Base-by-base conservation (phyloP, 352 stramenopile species). In the Elongisporangium undulatum region DNA sequence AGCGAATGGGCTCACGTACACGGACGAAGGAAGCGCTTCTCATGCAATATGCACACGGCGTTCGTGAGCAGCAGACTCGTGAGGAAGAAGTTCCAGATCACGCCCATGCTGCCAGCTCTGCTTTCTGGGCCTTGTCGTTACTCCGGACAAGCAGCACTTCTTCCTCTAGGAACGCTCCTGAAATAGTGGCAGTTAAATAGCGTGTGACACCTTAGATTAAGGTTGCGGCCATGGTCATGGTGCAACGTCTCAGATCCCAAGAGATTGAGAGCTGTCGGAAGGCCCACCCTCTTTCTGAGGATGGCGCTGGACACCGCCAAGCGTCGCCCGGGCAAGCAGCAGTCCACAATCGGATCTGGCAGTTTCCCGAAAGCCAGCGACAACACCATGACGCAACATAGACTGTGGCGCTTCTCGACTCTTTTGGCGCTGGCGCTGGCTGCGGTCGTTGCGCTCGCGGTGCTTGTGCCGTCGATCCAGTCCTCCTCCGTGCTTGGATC, bases 71-170 rank as follows among this genome's bases (percentile, higher is more conserved):
- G 58, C 56, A 95, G 66, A 48, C 85, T 94, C 67, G 87, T 86
- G 34, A 94, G 81, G 66, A 95, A 80, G 64, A 95, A 90, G 69
- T 94, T 90, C 87, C 87, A 95, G 57, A 95, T 69, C 52, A 92
- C 83, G 53, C 85, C 81, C 86, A 95, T 95, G 22, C 26, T 52
- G 16, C 13, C 34, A 22, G 49, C 39, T 41, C 20, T 29, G 17
- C 34, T 53, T 21, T 24, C 20, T n/a, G n/a, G 6, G 34, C 16
- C 34, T 20, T 58, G 16, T 50, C 4, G 22, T 34, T 20, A 49
- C 12, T 13, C 57, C 26, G 8, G n/a, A n/a, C n/a, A n/a, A n/a
- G n/a, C n/a, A n/a, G n/a, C n/a, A n/a, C n/a, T n/a, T n/a, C 29
- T 41, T 13, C 29, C 29, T 41, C 29, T 9, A 41, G 29, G 29